These are phyloP conservation scores for Tulasnella sp. DNA, from an alignment of 768 basidiomycete species.

Conservation along the genomic window DNA sequence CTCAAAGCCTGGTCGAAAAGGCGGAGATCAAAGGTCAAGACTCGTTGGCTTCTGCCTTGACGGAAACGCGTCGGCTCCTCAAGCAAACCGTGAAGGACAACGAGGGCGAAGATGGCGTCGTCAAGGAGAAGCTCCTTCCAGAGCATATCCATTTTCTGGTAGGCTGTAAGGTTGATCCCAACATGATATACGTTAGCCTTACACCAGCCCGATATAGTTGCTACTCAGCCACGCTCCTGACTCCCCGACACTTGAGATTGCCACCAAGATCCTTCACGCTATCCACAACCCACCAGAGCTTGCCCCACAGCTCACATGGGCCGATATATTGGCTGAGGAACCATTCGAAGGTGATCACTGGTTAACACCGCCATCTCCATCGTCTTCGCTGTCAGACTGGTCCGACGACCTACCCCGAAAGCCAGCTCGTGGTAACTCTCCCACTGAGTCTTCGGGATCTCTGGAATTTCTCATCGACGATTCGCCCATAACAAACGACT, in stretches of 20 bases:
- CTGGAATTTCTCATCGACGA: background rate
- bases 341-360: constrained; percentile 80
- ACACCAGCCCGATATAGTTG: constrained; percentile 31
- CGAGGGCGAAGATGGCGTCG: background rate
- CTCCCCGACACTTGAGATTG: constrained; percentile 37
- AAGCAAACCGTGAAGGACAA: constrained; percentile 25
- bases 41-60: constrained; percentile 45
- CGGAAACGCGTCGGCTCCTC: constrained; percentile 39
- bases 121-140: constrained; percentile 31
- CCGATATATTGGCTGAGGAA: constrained; percentile 66
- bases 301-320: constrained; percentile 46
- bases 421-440: background rate
- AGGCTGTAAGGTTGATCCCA: constrained; percentile 20
- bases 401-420: constrained; percentile 5
- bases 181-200: background rate
- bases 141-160: constrained; percentile 66
- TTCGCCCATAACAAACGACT: background rate
- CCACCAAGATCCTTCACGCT: constrained; percentile 38
- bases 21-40: constrained; percentile 58
- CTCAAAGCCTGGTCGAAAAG: constrained; percentile 46
- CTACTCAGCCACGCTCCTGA: constrained; percentile 44
- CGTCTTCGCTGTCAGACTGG: background rate
- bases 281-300: constrained; percentile 36
- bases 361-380: constrained; percentile 53
- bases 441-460: too few relatives aligned